Conservation (phyloP, 768 basidiomycete genomes). For the Tricholoma flavovirens region DNA sequence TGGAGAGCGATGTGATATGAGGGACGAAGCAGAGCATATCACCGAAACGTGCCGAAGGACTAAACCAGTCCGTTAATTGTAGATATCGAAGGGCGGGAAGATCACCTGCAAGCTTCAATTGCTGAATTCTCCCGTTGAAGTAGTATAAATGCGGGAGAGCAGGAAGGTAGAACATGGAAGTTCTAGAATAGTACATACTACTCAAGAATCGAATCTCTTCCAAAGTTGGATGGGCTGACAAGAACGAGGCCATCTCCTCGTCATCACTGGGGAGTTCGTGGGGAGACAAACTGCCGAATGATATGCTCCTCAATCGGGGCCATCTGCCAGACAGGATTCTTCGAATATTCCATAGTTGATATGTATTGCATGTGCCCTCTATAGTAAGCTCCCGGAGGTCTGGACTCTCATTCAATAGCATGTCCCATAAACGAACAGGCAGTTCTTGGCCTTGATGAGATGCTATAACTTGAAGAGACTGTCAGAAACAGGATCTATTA, state of each 20-base stretch:
- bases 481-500: neutral
- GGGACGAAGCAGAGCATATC: slow-evolving; percentile 8
- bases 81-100: slow-evolving; percentile 8
- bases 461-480: neutral
- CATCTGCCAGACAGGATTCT: slow-evolving; percentile 11
- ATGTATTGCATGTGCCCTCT: slow-evolving; percentile 13
- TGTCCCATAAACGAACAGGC: slow-evolving; percentile 15
- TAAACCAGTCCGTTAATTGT: slow-evolving; percentile 14
- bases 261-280: slow-evolving; percentile 3
- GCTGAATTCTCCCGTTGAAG: slow-evolving; percentile 13
- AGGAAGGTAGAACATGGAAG: slow-evolving; percentile 8
- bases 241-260: slow-evolving; percentile 7
- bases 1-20: slow-evolving; percentile 7
- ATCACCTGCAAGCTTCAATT: slow-evolving; percentile 9
- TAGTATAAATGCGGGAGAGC: slow-evolving; percentile 7
- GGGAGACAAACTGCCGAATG: slow-evolving; percentile 10
- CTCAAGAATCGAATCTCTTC: slow-evolving; percentile 6
- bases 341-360: slow-evolving; percentile 11
- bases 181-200: slow-evolving; percentile 6
- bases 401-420: slow-evolving; percentile 13
- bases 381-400: slow-evolving; percentile 12
- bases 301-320: slow-evolving; percentile 10
- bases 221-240: slow-evolving; percentile 12
- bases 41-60: slow-evolving; percentile 15
- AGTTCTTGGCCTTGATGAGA: slow-evolving; percentile 7